A percentile compares a stretch with the other conserved stretches of the same genome.
phyloP scores from a whole-genome alignment of 176 grass and related monocot genomes.

The Aegilops sharonensis region DNA sequence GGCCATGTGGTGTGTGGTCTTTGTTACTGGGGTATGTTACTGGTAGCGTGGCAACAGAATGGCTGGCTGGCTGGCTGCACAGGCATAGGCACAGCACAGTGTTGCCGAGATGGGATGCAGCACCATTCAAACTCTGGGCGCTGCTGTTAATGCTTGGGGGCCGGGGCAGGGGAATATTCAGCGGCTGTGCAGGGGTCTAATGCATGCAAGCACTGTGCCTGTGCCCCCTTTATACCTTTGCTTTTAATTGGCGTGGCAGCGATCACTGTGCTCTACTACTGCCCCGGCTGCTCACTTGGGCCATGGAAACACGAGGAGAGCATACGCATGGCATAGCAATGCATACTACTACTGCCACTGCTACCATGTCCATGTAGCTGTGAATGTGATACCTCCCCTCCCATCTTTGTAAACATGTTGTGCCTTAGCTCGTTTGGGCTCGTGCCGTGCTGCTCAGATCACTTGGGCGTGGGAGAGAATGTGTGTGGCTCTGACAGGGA shows the following conservation, averaged over 20 bases:
- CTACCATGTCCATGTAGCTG: background rate
- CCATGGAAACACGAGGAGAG: conserved; percentile 25
- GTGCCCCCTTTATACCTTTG: conserved; percentile 43
- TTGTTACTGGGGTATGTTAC: background rate
- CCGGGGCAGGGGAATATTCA: conserved; percentile 56
- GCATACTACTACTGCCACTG: background rate
- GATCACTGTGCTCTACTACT: conserved; percentile 1
- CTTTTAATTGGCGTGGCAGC: conserved; percentile 37
- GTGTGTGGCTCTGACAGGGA: background rate
- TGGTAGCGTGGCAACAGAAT: background rate
- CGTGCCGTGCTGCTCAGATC: background rate
- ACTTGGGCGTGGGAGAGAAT: background rate
- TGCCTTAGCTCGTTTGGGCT: background rate
- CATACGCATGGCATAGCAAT: background rate
- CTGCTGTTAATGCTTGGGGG: conserved; percentile 35
- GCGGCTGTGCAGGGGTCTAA: conserved; percentile 37
- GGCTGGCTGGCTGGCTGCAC: background rate
- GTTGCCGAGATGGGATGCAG: conserved; percentile 11
- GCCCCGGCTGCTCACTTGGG: too few relatives aligned
- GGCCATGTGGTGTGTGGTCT: conserved; percentile 18
- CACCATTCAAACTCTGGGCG: conserved; percentile 37
- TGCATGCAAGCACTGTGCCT: conserved; percentile 54
- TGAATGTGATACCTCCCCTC: too few relatives aligned
- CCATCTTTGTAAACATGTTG: background rate
- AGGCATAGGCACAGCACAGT: background rate